Base-by-base conservation (phyloP, 2,329 filamentous ascomycete genomes). In the Pseudocercospora crystallina region DNA sequence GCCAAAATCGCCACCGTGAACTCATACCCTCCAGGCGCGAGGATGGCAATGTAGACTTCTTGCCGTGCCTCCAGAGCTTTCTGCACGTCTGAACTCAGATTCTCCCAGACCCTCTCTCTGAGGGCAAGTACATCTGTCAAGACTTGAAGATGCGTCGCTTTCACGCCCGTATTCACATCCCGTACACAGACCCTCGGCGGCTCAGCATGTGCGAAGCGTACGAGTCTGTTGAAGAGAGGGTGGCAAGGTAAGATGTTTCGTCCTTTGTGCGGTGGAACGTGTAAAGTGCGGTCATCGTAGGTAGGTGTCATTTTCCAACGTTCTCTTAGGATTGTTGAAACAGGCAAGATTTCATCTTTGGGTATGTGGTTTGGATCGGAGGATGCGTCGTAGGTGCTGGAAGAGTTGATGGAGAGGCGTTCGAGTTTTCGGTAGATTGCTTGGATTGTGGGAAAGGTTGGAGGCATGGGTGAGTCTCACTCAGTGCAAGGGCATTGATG, bases 1-100 rank as follows among this genome's bases (percentile, higher is more conserved):
- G 75, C 71, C 26, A 78, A 65, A 54, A 76, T 73, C 4, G 71
- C 75, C n/a, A 77, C 73, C 3, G 72, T 67, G 56, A 73, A 78
- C 48, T 77, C 74, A 57, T 77, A 77, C 5, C 75, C 71, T 5
- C 73, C 73, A 2, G 72, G 66, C 9, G 73, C 75, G 30, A 78
- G 62, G 4, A 78, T 65, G 20, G 71, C 72, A 40, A 78, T 70
- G 55, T 72, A 77, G 11, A 74, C 69, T 44, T 72, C 72, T 39
- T 70, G 62, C 48, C 67, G 60, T 9, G 58, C 60, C 5, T 66
- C 56, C 26, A 73, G 58, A 13, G 65, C 62, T 32, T 59, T 52
- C 35, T 60, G 59, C 5, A 61, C 69, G 14, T 47, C 50, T 7
- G 60, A 38, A 41, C 63, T 58, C 4, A 75, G 57, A 5, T 53